Evolutionary conservation across 768 basidiomycete species (phyloP), one percentile per base, ranked within the genome.

Genomic region (Podaxis pistillaris): DNA sequence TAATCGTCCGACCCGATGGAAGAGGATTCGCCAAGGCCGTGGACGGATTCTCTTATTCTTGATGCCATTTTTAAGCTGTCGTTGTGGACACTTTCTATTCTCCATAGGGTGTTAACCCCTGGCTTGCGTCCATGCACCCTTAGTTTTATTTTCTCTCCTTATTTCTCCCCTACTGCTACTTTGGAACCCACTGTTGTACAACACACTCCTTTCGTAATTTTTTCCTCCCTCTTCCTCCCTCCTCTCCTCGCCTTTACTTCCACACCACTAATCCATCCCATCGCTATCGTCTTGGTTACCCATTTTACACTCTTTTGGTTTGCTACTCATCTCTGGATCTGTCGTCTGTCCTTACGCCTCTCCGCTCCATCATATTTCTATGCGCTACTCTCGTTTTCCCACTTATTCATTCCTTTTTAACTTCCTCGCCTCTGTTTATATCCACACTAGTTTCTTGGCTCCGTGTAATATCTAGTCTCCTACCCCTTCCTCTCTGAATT

Each of bases 301-400:
- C 12, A 50, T 12, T 11, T 52, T 26, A 38, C 50, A 28, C 58
- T 15, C 24, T 33, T 46, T 50, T 49, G 28, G 37, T 67, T 52
- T 63, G 61, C 61, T 59, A 67, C 58, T 38, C n/a, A 52, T 57
- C 47, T 66, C 64, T 56, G 52, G 58, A 56, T 66, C 61, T 51
- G 53, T 55, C 51, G 44, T 53, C 60, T 68, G 61, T 66, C 57
- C 30, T 56, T 63, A 28, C 57, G 19, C 54, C 51, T 65, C 51
- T 62, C 56, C 41, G 24, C 51, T 56, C 49, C 19, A 26, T 13
- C 49, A 3, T 26, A 28, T 22, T 38, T 26, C 38, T 52, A 59
- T 33, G 22, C 33, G n/a, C 30, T 56, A 37, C 33, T 37, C 49
- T 30, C 28, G 12, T n/a, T 13, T 24, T 24, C 55, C 9, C 22